phyloP scores from a whole-genome alignment of 495 filamentous ascomycete genomes.

The Talaromyces wortmannii region DNA sequence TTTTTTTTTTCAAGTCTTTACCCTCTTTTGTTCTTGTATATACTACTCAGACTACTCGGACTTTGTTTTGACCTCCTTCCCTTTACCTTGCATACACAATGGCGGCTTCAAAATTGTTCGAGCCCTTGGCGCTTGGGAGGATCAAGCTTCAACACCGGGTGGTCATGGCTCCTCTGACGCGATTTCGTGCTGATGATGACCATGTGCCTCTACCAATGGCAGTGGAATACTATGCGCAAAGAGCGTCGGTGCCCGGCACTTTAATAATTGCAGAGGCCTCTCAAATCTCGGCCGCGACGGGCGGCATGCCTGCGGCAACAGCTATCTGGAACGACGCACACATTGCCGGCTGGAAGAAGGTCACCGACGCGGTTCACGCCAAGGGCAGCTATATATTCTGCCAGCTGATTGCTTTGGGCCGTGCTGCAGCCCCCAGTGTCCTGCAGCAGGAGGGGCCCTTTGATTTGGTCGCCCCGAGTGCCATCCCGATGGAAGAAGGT shows the following conservation, averaged over 20 bases:
- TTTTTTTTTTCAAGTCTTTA: no score
- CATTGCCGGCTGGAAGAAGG: slow-evolving; percentile 51
- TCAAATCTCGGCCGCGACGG: slow-evolving; percentile 48
- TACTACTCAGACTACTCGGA: no score
- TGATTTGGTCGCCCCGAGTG: slow-evolving; percentile 40
- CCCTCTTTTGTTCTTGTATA: no score
- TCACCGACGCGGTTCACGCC: slow-evolving; percentile 61
- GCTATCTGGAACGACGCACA: slow-evolving; percentile 59
- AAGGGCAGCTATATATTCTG: slow-evolving; percentile 55
- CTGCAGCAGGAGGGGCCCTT: not conserved
- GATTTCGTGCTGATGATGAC: slow-evolving; percentile 33
- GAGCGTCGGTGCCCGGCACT: slow-evolving; percentile 40
- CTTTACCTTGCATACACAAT: no score
- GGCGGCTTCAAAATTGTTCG: slow-evolving; percentile 18
- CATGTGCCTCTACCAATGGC: slow-evolving; percentile 28
- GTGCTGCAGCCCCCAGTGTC: slow-evolving; percentile 36
- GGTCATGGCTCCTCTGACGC: slow-evolving; percentile 44
- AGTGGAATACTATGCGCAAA: slow-evolving; percentile 45
- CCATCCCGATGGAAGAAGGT: slow-evolving; percentile 27
- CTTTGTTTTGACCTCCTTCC: no score
- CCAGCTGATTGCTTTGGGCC: slow-evolving; percentile 65
- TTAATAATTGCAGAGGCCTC: slow-evolving; percentile 56
- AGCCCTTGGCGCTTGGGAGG: slow-evolving; percentile 39
- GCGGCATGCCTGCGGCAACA: slow-evolving; percentile 47
- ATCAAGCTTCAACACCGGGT: slow-evolving; percentile 39